Evolutionary conservation across 2,329 filamentous ascomycete genomes (phyloP).

Genomic region (Diplodia intermedia): DNA sequence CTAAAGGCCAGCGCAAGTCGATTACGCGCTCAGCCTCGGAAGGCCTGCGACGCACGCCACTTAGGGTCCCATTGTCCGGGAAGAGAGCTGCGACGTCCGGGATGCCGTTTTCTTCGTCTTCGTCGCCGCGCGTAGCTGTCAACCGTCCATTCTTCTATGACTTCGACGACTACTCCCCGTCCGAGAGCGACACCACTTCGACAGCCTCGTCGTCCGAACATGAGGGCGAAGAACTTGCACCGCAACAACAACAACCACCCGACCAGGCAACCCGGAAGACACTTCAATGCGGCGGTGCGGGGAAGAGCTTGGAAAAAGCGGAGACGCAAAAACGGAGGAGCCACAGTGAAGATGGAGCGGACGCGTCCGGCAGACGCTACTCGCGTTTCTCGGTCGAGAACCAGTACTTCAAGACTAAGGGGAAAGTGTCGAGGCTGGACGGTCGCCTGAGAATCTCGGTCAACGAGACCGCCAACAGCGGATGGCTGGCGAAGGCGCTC

Average conservation of each 20-base stretch:
- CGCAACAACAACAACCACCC: background rate
- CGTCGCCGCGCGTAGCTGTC: background rate
- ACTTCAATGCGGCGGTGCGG: background rate
- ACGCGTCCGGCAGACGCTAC: conserved; percentile 45
- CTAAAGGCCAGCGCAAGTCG: background rate
- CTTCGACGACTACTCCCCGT: conserved; percentile 22
- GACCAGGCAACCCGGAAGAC: background rate
- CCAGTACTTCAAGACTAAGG: conserved; percentile 69
- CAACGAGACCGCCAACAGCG: conserved; percentile 71
- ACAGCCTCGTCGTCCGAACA: background rate
- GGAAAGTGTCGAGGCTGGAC: conserved; percentile 70
- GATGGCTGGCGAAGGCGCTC: conserved; percentile 76
- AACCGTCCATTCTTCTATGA: conserved; percentile 22
- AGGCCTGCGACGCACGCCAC: background rate
- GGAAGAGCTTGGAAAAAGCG: background rate
- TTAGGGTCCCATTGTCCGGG: background rate
- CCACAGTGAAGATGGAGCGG: background rate
- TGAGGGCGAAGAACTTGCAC: background rate
- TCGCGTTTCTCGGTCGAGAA: conserved; percentile 67
- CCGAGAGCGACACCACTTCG: conserved; percentile 12
- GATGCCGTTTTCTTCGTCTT: background rate
- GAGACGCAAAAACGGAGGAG: background rate
- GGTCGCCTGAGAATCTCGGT: conserved; percentile 75
- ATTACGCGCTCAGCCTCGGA: background rate
- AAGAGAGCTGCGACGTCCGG: conserved; percentile 14